Conservation (phyloP, 257 asterid species). For the Striga asiatica region DNA sequence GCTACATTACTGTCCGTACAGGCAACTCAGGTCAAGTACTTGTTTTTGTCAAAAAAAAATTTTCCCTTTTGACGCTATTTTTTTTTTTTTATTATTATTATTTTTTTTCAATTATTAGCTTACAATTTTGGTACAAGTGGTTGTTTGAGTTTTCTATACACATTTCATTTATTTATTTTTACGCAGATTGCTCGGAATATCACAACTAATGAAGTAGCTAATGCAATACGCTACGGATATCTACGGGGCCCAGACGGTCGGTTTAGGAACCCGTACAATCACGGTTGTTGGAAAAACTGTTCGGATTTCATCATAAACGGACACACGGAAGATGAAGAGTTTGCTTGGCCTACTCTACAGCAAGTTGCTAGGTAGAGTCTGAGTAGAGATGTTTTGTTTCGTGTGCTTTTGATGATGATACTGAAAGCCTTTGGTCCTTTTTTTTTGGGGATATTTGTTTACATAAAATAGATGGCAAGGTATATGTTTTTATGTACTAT, state of each 20-base stretch:
- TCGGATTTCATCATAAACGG: constrained; percentile 72
- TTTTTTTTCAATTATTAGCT: not conserved
- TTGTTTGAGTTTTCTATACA: too few species aligned
- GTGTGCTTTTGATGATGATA: not conserved
- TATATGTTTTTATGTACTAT: too few species aligned
- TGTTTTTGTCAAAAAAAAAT: too few species aligned
- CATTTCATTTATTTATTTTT: constrained; percentile 8
- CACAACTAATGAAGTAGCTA: constrained; percentile 86
- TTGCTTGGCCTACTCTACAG: constrained; percentile 90
- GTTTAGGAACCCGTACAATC: constrained; percentile 85
- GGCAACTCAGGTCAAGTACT: constrained; percentile 50
- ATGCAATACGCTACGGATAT: constrained; percentile 70
- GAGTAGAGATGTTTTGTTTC: too few species aligned
- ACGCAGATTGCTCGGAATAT: constrained; percentile 79
- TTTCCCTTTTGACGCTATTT: too few species aligned
- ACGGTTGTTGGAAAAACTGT: constrained; percentile 87
- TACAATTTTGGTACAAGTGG: too few species aligned
- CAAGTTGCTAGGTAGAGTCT: constrained; percentile 46
- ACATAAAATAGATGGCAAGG: too few species aligned
- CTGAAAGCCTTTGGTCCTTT: constrained; percentile 13
- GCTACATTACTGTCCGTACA: constrained; percentile 52
- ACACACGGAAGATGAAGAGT: constrained; percentile 64
- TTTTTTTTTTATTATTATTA: not conserved
- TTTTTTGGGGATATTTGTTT: constrained; percentile 14
- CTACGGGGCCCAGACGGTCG: constrained; percentile 90